phyloP scores from a whole-genome alignment of 352 stramenopile genomes.

The Thalassiosira livingstoniorum region DNA sequence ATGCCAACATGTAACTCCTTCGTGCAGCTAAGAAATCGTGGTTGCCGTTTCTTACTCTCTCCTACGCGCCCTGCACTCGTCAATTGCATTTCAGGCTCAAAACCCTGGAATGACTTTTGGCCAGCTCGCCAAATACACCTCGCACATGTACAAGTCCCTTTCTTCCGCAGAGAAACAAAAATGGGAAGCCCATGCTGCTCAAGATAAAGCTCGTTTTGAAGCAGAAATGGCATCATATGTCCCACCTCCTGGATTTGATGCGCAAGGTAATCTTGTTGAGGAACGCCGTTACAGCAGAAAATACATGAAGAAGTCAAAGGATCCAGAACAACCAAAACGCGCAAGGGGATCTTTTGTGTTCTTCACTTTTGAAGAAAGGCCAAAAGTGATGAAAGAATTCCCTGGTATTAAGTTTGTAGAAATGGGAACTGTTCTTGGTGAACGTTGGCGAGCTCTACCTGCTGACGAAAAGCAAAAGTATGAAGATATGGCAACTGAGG shows the following conservation, averaged over 20 bases:
- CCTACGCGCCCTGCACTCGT: too few relatives aligned
- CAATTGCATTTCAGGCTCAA: slow-evolving; percentile 12
- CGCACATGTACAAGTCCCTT: slow-evolving; percentile 84
- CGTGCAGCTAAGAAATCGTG: too few relatives aligned
- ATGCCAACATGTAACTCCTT: too few relatives aligned
- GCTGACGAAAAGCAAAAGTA: slow-evolving; percentile 84
- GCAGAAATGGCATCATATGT: slow-evolving; percentile 91
- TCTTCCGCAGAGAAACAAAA: slow-evolving; percentile 76
- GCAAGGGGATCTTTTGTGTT: slow-evolving; percentile 89
- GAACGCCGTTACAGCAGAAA: slow-evolving; percentile 65
- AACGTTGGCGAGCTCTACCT: slow-evolving; percentile 81
- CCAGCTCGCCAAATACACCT: slow-evolving; percentile 50
- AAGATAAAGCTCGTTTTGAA: slow-evolving; percentile 81
- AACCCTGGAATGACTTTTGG: slow-evolving; percentile 93
- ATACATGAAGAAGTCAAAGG: slow-evolving; percentile 86
- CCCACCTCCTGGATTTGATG: slow-evolving; percentile 75
- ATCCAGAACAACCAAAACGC: slow-evolving; percentile 93
- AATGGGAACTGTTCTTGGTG: slow-evolving; percentile 79
- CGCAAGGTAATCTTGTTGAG: slow-evolving; percentile 77
- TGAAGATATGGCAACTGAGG: slow-evolving; percentile 79
- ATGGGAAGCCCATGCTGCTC: slow-evolving; percentile 71
- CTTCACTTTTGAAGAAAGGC: slow-evolving; percentile 84
- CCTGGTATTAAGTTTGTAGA: slow-evolving; percentile 84
- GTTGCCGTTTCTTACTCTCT: too few relatives aligned
- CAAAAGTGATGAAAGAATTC: slow-evolving; percentile 77